Evolutionary conservation across 2,329 filamentous ascomycete genomes (phyloP).

Genomic region (Ophiostoma tasmaniense): DNA sequence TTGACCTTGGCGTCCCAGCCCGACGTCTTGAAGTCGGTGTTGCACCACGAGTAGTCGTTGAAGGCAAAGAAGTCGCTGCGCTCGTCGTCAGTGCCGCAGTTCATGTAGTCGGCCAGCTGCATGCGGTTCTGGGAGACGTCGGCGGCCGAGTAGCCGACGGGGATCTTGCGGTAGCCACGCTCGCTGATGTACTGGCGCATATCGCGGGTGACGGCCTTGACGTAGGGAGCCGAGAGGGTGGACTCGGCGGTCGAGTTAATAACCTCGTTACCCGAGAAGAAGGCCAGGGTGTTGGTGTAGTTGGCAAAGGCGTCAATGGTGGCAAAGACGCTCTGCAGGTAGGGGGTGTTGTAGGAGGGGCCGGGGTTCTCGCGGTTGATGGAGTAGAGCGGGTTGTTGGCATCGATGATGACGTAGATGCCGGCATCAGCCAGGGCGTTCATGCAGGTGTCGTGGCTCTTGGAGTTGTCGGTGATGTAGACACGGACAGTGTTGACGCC

Average conservation of each 20-base stretch:
- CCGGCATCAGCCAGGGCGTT: slow-evolving; percentile 66
- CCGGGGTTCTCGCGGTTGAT: slow-evolving; percentile 69
- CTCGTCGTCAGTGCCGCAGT: slow-evolving; percentile 77
- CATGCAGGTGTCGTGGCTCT: slow-evolving; percentile 81
- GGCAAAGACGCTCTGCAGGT: slow-evolving; percentile 77
- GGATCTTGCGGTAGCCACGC: slow-evolving; percentile 54
- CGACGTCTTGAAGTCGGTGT: slow-evolving; percentile 58
- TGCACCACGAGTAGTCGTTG: slow-evolving; percentile 86
- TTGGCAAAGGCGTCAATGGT: slow-evolving; percentile 76
- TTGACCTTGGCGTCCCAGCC: slow-evolving; percentile 85
- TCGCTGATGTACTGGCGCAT: slow-evolving; percentile 61
- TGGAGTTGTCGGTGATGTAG: slow-evolving; percentile 84
- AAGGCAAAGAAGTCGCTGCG: slow-evolving; percentile 84
- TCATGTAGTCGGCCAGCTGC: slow-evolving; percentile 85
- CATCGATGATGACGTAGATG: slow-evolving; percentile 86
- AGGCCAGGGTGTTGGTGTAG: slow-evolving; percentile 80
- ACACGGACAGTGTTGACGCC: slow-evolving; percentile 88
- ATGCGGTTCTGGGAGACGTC: slow-evolving; percentile 79
- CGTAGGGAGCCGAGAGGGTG: slow-evolving; percentile 59
- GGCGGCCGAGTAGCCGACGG: slow-evolving; percentile 69
- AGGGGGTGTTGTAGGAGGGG: slow-evolving; percentile 75
- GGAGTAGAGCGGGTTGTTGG: slow-evolving; percentile 84
- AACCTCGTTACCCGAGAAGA: slow-evolving; percentile 77
- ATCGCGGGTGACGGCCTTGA: slow-evolving; percentile 72
- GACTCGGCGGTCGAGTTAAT: slow-evolving; percentile 59